phyloP scores from a whole-genome alignment of 306 rosid species.

The Dalbergia cochinchinensis region DNA sequence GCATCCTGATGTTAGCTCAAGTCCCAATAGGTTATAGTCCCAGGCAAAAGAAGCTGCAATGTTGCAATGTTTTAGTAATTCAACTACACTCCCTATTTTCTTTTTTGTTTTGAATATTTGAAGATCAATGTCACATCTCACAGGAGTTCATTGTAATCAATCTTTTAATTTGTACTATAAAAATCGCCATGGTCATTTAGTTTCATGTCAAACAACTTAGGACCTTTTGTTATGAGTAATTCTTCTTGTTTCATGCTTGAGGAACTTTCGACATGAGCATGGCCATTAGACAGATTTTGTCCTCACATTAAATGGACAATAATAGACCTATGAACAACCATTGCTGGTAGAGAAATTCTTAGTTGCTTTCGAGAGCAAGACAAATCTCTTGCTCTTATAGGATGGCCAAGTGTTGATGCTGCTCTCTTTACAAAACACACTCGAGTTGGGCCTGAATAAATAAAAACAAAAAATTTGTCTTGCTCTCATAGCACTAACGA shows the following conservation, averaged over 20 bases:
- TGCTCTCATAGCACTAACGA: no score
- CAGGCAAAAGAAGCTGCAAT: background rate
- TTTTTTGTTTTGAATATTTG: background rate
- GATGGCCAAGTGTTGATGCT: no score
- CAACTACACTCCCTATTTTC: background rate
- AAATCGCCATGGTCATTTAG: background rate
- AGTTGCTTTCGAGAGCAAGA: no score
- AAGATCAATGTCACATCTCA: background rate
- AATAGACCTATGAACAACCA: conserved; percentile 1
- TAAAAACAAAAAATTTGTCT: no score
- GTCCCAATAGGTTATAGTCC: conserved; percentile 16
- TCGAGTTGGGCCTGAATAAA: no score
- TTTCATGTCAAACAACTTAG: conserved; percentile 23
- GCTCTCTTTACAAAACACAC: no score
- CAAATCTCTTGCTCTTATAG: no score
- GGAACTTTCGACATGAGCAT: conserved; percentile 1
- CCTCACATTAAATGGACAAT: conserved; percentile 15
- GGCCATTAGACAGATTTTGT: background rate
- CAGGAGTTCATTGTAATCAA: conserved; percentile 10
- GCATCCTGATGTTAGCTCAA: background rate
- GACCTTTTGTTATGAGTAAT: conserved; percentile 1
- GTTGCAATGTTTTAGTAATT: conserved; percentile 8
- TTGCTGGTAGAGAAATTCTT: background rate
- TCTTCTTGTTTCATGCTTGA: background rate
- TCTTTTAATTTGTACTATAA: background rate